Evolutionary conservation across 2,329 filamentous ascomycete species (phyloP).

Genomic region (Dothiorella sarmentorum): DNA sequence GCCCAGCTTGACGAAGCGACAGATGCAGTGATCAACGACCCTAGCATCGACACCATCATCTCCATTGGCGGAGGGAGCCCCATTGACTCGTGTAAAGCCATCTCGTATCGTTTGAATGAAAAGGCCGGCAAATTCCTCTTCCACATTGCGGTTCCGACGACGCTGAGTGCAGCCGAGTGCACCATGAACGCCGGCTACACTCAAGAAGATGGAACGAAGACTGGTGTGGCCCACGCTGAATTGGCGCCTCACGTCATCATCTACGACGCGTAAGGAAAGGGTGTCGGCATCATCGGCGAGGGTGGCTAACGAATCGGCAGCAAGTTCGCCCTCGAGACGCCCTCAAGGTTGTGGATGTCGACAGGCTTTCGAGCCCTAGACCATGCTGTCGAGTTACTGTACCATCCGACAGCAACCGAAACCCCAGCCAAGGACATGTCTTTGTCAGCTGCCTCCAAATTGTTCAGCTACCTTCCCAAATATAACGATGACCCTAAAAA

Average conservation of each 20-base stretch:
- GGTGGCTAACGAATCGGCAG: slow-evolving; percentile 3
- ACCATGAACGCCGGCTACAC: slow-evolving; percentile 54
- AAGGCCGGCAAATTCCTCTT: slow-evolving; percentile 34
- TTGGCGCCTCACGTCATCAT: slow-evolving; percentile 49
- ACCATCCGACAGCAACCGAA: slow-evolving; percentile 51
- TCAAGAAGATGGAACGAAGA: slow-evolving; percentile 48
- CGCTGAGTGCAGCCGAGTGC: slow-evolving; percentile 52
- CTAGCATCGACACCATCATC: slow-evolving; percentile 53
- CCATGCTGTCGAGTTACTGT: slow-evolving; percentile 54
- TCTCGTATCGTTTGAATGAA: slow-evolving; percentile 34
- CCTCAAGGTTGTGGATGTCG: slow-evolving; percentile 47
- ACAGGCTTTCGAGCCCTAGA: slow-evolving; percentile 55
- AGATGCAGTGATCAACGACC: slow-evolving; percentile 43
- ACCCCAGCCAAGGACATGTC: slow-evolving; percentile 48
- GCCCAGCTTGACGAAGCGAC: slow-evolving; percentile 53
- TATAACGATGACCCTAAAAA: slow-evolving; percentile 47
- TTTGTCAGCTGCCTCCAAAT: slow-evolving; percentile 43
- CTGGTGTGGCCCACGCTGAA: slow-evolving; percentile 42
- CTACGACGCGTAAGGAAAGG: slow-evolving; percentile 43
- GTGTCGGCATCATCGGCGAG: too few species aligned
- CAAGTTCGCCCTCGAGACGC: slow-evolving; percentile 50
- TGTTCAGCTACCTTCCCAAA: slow-evolving; percentile 49
- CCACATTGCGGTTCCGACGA: slow-evolving; percentile 40
- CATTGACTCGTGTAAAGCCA: slow-evolving; percentile 48
- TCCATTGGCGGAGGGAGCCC: slow-evolving; percentile 54